Evolutionary conservation across 768 basidiomycete species (phyloP).

Genomic region (Boletus eberwhitei): DNA sequence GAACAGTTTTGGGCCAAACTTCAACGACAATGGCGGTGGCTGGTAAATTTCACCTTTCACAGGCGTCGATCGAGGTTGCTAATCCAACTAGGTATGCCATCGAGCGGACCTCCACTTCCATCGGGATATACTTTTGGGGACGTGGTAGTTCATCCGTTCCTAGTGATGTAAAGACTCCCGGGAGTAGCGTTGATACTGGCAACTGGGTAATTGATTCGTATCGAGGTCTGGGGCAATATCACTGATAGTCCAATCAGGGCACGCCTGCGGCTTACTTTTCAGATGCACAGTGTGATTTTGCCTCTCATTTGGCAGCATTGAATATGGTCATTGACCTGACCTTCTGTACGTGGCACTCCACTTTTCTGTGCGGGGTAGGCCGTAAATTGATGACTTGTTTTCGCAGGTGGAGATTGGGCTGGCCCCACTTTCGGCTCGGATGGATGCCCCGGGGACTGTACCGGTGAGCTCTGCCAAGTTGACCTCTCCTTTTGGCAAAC

Average conservation of each 20-base stretch:
- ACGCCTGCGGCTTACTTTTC: slow-evolving; percentile 17
- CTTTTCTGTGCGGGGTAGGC: background rate
- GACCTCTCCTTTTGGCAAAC: background rate
- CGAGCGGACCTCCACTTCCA: slow-evolving; percentile 26
- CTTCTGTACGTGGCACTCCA: slow-evolving; percentile 15
- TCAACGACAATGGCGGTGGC: slow-evolving; percentile 39
- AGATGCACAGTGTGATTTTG: slow-evolving; percentile 11
- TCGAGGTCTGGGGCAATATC: no score
- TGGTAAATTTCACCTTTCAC: slow-evolving; percentile 20
- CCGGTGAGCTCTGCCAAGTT: slow-evolving; percentile 17
- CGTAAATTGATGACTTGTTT: background rate
- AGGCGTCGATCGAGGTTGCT: background rate
- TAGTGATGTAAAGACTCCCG: slow-evolving; percentile 26
- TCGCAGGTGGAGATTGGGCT: slow-evolving; percentile 31
- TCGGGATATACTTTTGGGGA: slow-evolving; percentile 42
- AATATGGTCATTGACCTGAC: slow-evolving; percentile 21
- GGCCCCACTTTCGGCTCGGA: slow-evolving; percentile 14
- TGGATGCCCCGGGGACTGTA: slow-evolving; percentile 27
- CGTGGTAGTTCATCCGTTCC: slow-evolving; percentile 37
- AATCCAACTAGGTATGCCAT: slow-evolving; percentile 33
- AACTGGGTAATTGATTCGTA: slow-evolving; percentile 21
- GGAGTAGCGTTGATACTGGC: slow-evolving; percentile 16
- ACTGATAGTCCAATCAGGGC: slow-evolving; percentile 4
- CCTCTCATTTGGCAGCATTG: slow-evolving; percentile 15
- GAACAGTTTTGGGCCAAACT: slow-evolving; percentile 34